These are phyloP conservation scores for Mucor saturninus DNA, from an alignment of 371 early-diverging fungal species.

Conservation along the genomic window DNA sequence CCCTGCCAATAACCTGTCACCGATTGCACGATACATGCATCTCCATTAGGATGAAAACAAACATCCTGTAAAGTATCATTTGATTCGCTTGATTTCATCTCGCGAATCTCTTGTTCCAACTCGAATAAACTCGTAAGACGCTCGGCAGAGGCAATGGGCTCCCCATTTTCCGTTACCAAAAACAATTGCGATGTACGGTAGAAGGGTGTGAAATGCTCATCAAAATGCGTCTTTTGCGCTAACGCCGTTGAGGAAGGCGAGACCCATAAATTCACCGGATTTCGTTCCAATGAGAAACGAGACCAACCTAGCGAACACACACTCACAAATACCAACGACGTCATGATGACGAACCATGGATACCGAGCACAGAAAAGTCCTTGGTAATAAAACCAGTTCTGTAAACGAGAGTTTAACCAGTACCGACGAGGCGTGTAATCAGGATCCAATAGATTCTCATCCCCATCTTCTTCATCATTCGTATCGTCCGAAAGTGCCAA, in stretches of 20 bases:
- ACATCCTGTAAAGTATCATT: slow-evolving; percentile 58
- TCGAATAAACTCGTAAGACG: slow-evolving; percentile 56
- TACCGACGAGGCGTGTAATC: slow-evolving; percentile 65
- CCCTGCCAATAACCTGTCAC: slow-evolving; percentile 78
- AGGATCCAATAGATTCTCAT: slow-evolving; percentile 55
- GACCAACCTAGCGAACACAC: slow-evolving; percentile 66
- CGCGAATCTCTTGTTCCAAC: slow-evolving; percentile 58
- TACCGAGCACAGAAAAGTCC: slow-evolving; percentile 68
- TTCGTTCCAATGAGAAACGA: slow-evolving; percentile 60
- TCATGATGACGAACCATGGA: slow-evolving; percentile 61
- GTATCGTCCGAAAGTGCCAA: slow-evolving; percentile 53
- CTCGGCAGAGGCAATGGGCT: slow-evolving; percentile 54
- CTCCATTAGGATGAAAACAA: slow-evolving; percentile 73
- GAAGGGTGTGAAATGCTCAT: slow-evolving; percentile 73
- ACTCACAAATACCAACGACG: slow-evolving; percentile 50
- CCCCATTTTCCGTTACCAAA: slow-evolving; percentile 53
- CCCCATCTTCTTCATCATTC: slow-evolving; percentile 41
- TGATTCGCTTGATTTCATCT: slow-evolving; percentile 42
- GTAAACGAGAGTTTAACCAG: slow-evolving; percentile 61
- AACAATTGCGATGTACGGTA: slow-evolving; percentile 77
- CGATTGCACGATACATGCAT: slow-evolving; percentile 73
- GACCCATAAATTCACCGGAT: slow-evolving; percentile 78
- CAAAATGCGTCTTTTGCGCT: slow-evolving; percentile 70
- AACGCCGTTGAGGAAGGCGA: slow-evolving; percentile 67
- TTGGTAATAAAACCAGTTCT: slow-evolving; percentile 72